Conservation (phyloP, 345 rosid genomes). For the Murraya koenigii region DNA sequence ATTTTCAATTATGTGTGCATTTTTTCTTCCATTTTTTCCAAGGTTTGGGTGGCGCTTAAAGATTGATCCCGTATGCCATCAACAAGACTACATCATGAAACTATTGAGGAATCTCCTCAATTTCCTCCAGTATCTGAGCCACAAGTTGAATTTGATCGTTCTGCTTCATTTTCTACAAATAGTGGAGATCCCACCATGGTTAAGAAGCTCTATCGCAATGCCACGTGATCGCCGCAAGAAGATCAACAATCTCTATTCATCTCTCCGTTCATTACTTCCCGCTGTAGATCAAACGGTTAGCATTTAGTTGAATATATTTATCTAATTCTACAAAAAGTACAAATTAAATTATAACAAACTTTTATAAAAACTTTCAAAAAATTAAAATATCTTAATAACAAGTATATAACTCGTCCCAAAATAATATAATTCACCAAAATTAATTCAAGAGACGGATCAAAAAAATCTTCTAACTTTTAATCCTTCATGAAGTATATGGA, state of each 20-base stretch:
- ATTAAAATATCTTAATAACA: too few relatives aligned
- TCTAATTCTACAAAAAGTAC: too few relatives aligned
- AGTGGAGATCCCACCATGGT: slow-evolving; percentile 17
- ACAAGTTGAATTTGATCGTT: not conserved
- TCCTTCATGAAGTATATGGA: too few relatives aligned
- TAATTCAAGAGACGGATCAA: too few relatives aligned
- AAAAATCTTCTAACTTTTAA: too few relatives aligned
- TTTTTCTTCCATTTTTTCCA: not conserved
- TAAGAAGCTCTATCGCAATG: slow-evolving; percentile 41
- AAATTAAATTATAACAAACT: too few relatives aligned
- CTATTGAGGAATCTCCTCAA: not conserved
- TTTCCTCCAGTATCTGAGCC: not conserved
- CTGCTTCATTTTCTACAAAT: not conserved
- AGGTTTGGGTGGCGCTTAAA: not conserved
- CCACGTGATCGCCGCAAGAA: slow-evolving; percentile 34
- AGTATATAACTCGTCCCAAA: too few relatives aligned
- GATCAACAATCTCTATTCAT: slow-evolving; percentile 28
- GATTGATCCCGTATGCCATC: not conserved
- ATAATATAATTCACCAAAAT: too few relatives aligned
- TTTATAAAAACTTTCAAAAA: too few relatives aligned
- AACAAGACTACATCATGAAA: not conserved
- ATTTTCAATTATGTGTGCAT: not conserved
- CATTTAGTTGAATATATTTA: too few relatives aligned
- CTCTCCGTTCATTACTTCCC: slow-evolving; percentile 33
- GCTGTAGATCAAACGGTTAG: not conserved